Evolutionary conservation across 805 yeast species (phyloP).

Genomic region (Lipomyces japonicus): DNA sequence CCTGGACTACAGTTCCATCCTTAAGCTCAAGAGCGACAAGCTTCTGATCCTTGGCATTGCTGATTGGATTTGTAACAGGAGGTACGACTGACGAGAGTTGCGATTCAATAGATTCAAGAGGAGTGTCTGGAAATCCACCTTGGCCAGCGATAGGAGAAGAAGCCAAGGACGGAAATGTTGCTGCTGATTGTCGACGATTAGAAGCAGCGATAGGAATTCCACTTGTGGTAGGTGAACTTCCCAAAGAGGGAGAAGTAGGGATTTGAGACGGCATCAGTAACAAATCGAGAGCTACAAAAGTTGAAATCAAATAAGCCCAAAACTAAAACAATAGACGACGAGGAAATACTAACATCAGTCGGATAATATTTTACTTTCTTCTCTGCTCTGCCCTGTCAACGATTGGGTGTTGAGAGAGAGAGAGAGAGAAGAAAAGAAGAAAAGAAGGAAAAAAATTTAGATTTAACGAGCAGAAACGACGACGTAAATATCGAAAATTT

Average conservation of each 20-base stretch:
- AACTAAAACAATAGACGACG: background rate
- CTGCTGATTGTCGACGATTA: conserved; percentile 17
- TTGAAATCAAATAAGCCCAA: background rate
- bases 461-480: background rate
- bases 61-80: conserved; percentile 27
- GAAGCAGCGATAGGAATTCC: conserved; percentile 16
- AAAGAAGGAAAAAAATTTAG: background rate
- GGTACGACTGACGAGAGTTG: conserved; percentile 5
- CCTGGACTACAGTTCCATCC: conserved; percentile 89
- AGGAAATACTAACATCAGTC: background rate
- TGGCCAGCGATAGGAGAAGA: conserved; percentile 17
- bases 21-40: conserved; percentile 30
- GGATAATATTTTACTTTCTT: background rate
- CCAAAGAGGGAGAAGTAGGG: conserved; percentile 21
- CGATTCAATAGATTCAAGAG: conserved; percentile 3
- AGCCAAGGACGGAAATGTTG: conserved; percentile 9
- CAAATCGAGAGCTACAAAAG: background rate
- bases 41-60: conserved; percentile 12
- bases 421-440: conserved; percentile 5
- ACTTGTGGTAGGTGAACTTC: conserved; percentile 10
- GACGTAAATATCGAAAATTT: conserved; percentile 6
- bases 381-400: conserved; percentile 15
- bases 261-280: conserved; percentile 17
- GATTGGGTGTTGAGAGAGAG: conserved; percentile 9
- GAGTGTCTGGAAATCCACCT: conserved; percentile 5